These are phyloP conservation scores for Talaromyces sp. DNA, from an alignment of 2,329 filamentous ascomycete species.

Conservation along the genomic window DNA sequence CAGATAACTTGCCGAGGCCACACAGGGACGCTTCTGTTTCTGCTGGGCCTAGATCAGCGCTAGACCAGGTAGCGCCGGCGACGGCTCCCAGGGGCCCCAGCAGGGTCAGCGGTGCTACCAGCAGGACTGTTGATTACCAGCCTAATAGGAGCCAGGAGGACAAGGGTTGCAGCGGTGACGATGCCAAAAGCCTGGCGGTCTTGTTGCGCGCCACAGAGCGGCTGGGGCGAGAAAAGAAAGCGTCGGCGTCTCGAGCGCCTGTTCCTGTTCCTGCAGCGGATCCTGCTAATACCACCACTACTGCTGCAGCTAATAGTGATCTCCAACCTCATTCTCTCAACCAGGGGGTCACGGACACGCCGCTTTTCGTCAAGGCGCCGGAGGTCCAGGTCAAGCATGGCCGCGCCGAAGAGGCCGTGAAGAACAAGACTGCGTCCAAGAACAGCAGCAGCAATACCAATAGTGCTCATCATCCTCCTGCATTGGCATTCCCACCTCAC, in stretches of 20 bases:
- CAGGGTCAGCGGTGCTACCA: neutral
- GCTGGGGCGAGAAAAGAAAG: slow-evolving; percentile 5
- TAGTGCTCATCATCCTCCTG: neutral
- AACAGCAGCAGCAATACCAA: neutral
- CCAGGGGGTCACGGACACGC: slow-evolving; percentile 11
- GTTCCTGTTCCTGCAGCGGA: neutral
- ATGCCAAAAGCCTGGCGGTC: slow-evolving; percentile 11
- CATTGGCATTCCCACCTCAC: neutral
- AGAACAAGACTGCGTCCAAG: neutral
- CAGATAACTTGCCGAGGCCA: neutral
- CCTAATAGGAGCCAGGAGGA: slow-evolving; percentile 1
- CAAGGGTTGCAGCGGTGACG: slow-evolving; percentile 9
- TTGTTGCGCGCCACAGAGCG: slow-evolving; percentile 10
- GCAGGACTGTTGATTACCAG: neutral
- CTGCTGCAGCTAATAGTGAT: neutral
- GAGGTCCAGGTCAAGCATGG: slow-evolving; percentile 1
- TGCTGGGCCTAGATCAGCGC: neutral
- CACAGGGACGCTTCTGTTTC: neutral
- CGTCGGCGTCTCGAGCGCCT: neutral
- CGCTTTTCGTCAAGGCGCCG: slow-evolving; percentile 1
- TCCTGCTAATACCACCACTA: neutral
- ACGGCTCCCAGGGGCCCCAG: neutral
- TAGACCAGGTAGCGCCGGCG: neutral
- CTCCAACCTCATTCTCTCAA: slow-evolving; percentile 8
- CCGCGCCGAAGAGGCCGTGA: neutral